Percentiles rank a stretch among this genome's conserved stretches.
Conservation (phyloP, 768 basidiomycete genomes). For the Leucogyrophana mollusca region DNA sequence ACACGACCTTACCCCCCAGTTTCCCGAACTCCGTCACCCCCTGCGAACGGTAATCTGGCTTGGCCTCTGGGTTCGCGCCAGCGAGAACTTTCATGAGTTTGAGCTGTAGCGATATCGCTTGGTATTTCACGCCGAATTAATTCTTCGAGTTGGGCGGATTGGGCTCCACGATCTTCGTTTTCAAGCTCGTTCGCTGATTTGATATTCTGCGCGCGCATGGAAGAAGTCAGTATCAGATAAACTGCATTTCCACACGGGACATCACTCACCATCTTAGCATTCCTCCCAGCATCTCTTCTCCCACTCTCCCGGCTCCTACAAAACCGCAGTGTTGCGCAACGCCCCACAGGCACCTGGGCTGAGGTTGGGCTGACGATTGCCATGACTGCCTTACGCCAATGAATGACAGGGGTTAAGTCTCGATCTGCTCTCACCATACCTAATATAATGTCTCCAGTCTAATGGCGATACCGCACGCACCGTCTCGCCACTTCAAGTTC, state of each 20-base stretch:
- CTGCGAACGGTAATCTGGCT: constrained; percentile 91
- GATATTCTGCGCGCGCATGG: constrained; percentile 54
- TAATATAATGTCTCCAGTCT: no score
- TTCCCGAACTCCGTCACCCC: constrained; percentile 89
- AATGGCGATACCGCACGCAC: no score
- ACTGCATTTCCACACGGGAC: background rate
- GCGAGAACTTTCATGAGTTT: constrained; percentile 96
- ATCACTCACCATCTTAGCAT: constrained; percentile 19
- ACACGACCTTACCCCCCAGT: constrained; percentile 89
- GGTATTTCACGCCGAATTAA: constrained; percentile 95
- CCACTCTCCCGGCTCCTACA: constrained; percentile 52
- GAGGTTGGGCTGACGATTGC: no score
- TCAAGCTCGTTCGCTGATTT: constrained; percentile 97
- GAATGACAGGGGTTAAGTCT: no score
- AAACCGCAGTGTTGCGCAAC: no score
- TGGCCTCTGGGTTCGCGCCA: constrained; percentile 92
- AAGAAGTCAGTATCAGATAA: constrained; percentile 25
- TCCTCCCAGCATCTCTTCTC: constrained; percentile 15
- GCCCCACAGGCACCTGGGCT: no score
- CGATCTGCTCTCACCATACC: no score
- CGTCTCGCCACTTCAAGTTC: no score
- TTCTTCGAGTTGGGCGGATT: constrained; percentile 98
- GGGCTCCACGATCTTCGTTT: constrained; percentile 90
- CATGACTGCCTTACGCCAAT: no score
- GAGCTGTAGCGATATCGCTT: constrained; percentile 90